These are phyloP conservation scores for Colletotrichum siamense DNA, from an alignment of 2,329 filamentous ascomycete species.

Conservation along the genomic window DNA sequence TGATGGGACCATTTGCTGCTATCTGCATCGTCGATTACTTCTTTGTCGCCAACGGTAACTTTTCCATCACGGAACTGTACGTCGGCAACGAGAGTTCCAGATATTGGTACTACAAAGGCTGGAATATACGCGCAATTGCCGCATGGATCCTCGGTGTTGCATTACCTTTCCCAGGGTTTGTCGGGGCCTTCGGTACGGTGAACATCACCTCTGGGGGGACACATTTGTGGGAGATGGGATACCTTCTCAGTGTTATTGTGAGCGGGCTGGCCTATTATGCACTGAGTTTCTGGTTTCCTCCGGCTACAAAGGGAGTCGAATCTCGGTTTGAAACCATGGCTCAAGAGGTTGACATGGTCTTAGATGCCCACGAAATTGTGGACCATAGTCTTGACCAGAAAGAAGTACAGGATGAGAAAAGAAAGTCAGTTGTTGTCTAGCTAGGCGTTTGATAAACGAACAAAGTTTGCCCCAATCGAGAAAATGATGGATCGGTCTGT, in stretches of 20 bases:
- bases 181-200: background rate
- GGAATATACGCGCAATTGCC: background rate
- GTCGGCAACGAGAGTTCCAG: background rate
- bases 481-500: background rate
- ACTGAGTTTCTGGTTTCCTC: background rate
- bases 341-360: background rate
- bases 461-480: background rate
- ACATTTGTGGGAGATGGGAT: background rate
- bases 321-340: background rate
- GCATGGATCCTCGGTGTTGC: background rate
- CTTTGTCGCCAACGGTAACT: background rate
- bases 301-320: background rate
- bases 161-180: background rate
- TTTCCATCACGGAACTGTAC: background rate
- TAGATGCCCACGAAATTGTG: background rate
- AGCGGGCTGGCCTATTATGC: background rate
- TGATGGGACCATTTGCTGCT: constrained; percentile 27
- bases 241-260: background rate
- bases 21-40: constrained; percentile 18
- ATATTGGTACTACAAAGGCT: background rate
- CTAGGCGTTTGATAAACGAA: background rate
- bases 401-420: background rate
- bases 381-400: background rate
- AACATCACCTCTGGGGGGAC: background rate
- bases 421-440: background rate